Conservation (phyloP, 106 monocot species). For the Narthecium ossifragum region DNA sequence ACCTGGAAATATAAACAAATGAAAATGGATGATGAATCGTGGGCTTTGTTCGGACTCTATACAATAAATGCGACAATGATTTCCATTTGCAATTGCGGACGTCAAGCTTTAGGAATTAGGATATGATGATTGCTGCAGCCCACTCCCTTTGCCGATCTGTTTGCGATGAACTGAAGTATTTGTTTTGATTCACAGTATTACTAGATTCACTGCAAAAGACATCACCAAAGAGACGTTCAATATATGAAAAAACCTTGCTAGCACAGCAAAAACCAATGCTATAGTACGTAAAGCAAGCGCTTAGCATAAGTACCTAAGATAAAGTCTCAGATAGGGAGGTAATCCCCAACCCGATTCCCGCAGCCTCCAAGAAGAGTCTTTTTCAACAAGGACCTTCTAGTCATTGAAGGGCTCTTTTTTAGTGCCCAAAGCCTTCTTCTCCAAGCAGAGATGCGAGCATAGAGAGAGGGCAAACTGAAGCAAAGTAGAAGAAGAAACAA, state of each 20-base stretch:
- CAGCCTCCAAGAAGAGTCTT: constrained; percentile 18
- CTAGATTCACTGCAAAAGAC: not conserved
- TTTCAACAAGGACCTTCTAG: constrained; percentile 41
- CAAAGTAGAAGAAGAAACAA: constrained; percentile 58
- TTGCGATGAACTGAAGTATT: too few relatives aligned
- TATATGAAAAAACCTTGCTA: not conserved
- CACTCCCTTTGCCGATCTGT: too few relatives aligned
- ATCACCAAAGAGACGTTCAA: not conserved
- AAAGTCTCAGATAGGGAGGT: constrained; percentile 21
- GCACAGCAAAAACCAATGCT: not conserved
- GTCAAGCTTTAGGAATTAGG: too few relatives aligned
- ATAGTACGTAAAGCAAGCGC: not conserved
- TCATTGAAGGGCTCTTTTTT: constrained; percentile 45
- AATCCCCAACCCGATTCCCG: constrained; percentile 13
- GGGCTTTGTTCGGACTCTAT: too few relatives aligned
- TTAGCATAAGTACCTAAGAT: not conserved
- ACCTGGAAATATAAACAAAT: too few relatives aligned
- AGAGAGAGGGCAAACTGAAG: constrained; percentile 62
- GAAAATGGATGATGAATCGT: too few relatives aligned
- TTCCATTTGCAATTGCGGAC: too few relatives aligned
- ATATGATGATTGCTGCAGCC: too few relatives aligned
- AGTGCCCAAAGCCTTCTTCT: constrained; percentile 28
- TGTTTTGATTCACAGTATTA: too few relatives aligned
- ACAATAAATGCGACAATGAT: too few relatives aligned
- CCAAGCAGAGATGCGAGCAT: constrained; percentile 45